Evolutionary conservation across 257 asterid species (phyloP), one percentile per base, ranked within the genome.

Genomic region (Nicotiana benthamiana): DNA sequence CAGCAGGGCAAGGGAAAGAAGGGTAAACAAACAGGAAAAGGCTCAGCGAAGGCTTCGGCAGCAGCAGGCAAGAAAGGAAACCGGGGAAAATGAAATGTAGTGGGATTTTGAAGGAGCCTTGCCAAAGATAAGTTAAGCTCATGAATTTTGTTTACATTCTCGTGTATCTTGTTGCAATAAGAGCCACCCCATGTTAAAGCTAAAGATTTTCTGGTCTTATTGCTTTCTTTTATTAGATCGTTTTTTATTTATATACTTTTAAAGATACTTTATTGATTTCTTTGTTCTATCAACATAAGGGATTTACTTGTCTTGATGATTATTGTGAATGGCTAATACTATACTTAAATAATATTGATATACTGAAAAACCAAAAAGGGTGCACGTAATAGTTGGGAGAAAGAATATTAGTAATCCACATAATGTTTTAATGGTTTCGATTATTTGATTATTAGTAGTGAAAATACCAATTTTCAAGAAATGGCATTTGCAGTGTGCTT

Each of bases 1-100:
- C 87, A 88, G 77, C 80, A 85, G 70, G 87, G 87, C n/a, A 89
- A 89, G 83, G 97, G 91, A 18, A 87, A 87, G 81, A 89, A 87
- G 82, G 94, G 96, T 54, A 92, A 84, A 81, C 88, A 34, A 65
- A 94, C 86, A 86, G 94, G 94, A 27, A 93, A 91, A 83, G 89
- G 90, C 18, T 40, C 88, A 8, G 80, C 36, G 43, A 84, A 74
- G 82, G 78, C 72, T 36, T 59, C 81, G 0, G 87, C 82, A 36
- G 85, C 86, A 4, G 85, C 80, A 62, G 87, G 86, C 46, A 79
- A 86, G 30, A 57, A 77, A 61, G 75, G 61, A 66, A 36, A 75
- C 75, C 79, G 85, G 67, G 80, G 82, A 24, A 74, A 48, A 8
- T 74, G 61, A 79, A 68, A 80, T 63, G 24, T 24, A 20, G 27